Percentiles rank a stretch among this genome's conserved stretches.
phyloP scores from a whole-genome alignment of 1,139 yeast genomes.

The Suhomyces maxii region DNA sequence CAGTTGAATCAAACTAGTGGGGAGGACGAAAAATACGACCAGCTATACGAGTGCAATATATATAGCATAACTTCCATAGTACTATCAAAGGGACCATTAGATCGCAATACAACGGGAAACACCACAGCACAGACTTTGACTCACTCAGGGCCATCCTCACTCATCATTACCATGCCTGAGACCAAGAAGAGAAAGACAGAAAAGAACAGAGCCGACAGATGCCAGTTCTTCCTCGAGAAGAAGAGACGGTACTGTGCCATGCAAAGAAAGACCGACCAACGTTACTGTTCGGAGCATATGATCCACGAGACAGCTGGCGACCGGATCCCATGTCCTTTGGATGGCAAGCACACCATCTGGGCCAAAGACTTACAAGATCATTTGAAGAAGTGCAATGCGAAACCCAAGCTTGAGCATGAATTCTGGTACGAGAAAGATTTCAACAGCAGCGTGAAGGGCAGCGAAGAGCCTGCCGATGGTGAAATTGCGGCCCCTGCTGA shows the following conservation, averaged over 20 bases:
- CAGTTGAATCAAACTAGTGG: too few species aligned
- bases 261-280: slow-evolving; percentile 52
- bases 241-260: slow-evolving; percentile 60
- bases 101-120: background rate
- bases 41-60: too few species aligned
- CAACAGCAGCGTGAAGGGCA: slow-evolving; percentile 24
- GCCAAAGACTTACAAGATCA: slow-evolving; percentile 56
- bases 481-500: too few species aligned
- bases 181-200: slow-evolving; percentile 14
- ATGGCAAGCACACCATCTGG: slow-evolving; percentile 75
- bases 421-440: slow-evolving; percentile 45
- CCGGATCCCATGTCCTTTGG: slow-evolving; percentile 77
- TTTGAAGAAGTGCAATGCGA: slow-evolving; percentile 59
- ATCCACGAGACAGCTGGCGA: slow-evolving; percentile 16
- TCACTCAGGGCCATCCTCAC: background rate
- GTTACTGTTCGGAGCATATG: slow-evolving; percentile 67
- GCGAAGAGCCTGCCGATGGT: background rate
- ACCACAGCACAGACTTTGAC: too few species aligned
- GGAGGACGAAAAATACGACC: too few species aligned
- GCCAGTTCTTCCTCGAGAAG: slow-evolving; percentile 48
- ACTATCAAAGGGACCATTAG: background rate
- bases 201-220: slow-evolving; percentile 24
- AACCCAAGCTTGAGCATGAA: slow-evolving; percentile 31
- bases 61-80: too few species aligned
- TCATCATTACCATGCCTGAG: slow-evolving; percentile 2